These are phyloP conservation scores for Cyanidium caldarium DNA, from an alignment of 23 red algal species.

Conservation along the genomic window DNA sequence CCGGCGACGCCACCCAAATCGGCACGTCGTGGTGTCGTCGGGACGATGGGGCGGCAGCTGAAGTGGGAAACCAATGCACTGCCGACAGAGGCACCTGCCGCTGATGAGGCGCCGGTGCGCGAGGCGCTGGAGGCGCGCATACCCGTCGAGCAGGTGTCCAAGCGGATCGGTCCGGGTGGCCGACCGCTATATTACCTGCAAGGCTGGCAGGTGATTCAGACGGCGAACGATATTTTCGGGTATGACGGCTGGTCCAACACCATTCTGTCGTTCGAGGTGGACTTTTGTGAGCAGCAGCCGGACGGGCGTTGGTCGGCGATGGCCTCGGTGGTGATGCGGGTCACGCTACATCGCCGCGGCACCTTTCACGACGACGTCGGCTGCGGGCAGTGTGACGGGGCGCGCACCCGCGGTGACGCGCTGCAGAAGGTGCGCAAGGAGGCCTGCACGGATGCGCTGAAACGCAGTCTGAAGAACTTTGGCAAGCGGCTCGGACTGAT, in stretches of 20 bases:
- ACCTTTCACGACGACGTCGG: conserved; percentile 40
- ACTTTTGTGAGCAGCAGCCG: conserved; percentile 25
- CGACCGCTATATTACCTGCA: conserved; percentile 38
- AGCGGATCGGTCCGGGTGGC: conserved; percentile 46
- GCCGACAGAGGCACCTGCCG: too few species aligned
- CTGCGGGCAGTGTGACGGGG: conserved; percentile 33
- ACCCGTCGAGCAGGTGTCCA: background rate
- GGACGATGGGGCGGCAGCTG: too few species aligned
- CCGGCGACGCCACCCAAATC: too few species aligned
- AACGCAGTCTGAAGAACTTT: conserved; percentile 82
- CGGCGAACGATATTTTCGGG: conserved; percentile 73
- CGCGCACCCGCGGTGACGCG: conserved; percentile 38
- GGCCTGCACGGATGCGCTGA: conserved; percentile 64
- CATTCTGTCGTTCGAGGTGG: conserved; percentile 27
- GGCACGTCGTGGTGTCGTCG: too few species aligned
- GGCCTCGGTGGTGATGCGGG: conserved; percentile 35
- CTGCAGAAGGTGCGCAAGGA: conserved; percentile 73
- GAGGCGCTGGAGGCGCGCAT: background rate
- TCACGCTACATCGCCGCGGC: conserved; percentile 43
- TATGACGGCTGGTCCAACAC: conserved; percentile 70
- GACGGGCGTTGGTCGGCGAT: conserved; percentile 28
- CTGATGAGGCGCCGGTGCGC: too few species aligned
- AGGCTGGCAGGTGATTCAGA: conserved; percentile 59
- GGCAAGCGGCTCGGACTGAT: conserved; percentile 39
- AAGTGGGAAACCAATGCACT: too few species aligned